phyloP scores from a whole-genome alignment of 495 filamentous ascomycete species.

The Xylaria sp. region DNA sequence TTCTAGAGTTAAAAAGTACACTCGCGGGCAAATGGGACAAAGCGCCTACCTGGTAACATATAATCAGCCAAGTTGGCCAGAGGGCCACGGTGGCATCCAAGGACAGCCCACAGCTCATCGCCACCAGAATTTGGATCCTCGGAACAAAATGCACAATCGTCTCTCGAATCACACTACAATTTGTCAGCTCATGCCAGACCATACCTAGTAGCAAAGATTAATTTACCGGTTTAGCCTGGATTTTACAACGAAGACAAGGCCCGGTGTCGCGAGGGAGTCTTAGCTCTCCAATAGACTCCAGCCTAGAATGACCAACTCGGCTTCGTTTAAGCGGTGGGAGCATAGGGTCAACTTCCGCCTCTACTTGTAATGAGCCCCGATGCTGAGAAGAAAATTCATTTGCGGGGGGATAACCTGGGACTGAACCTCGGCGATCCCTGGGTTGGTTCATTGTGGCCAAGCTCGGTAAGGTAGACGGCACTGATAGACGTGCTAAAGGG shows the following conservation, averaged over 20 bases:
- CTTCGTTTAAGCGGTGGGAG: constrained; percentile 57
- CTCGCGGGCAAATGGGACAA: not conserved
- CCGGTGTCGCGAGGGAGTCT: constrained; percentile 52
- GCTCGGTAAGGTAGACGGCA: constrained; percentile 47
- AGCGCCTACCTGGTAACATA: constrained; percentile 52
- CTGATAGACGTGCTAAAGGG: constrained; percentile 49
- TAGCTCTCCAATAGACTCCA: constrained; percentile 59
- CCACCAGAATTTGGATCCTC: constrained; percentile 43
- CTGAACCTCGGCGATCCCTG: constrained; percentile 52
- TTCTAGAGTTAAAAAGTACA: constrained; percentile 20
- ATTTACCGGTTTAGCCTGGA: constrained; percentile 48
- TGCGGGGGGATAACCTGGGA: constrained; percentile 51
- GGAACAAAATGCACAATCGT: constrained; percentile 51
- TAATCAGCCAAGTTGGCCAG: constrained; percentile 51
- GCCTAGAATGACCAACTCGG: constrained; percentile 53
- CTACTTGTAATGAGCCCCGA: constrained; percentile 47
- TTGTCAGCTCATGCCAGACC: not conserved
- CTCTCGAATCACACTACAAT: constrained; percentile 53
- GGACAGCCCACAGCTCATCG: constrained; percentile 53
- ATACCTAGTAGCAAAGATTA: not conserved
- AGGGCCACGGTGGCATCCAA: constrained; percentile 55
- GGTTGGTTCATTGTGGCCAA: constrained; percentile 45
- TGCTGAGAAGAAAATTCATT: constrained; percentile 48
- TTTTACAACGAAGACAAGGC: constrained; percentile 54
- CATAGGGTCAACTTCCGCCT: constrained; percentile 58